Conservation (phyloP, 1,284 basidiomycete species). For the Baeospora myosura region DNA sequence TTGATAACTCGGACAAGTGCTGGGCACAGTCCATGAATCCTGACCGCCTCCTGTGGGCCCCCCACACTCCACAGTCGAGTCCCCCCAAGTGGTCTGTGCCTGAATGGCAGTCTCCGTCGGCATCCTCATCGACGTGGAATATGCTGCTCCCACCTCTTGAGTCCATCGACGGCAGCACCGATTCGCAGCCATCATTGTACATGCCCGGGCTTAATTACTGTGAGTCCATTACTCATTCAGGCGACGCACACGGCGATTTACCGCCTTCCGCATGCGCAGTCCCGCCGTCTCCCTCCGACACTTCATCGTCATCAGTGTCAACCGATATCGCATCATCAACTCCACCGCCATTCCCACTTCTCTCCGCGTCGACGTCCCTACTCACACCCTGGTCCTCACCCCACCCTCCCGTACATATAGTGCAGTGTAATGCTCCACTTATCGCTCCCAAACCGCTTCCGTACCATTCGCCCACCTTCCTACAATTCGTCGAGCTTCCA, state of each 20-base stretch:
- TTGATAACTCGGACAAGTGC: slow-evolving; percentile 1
- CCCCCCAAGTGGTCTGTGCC: slow-evolving; percentile 1
- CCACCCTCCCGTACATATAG: slow-evolving; percentile 29
- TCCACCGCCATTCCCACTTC: slow-evolving; percentile 16
- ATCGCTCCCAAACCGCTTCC: slow-evolving; percentile 60
- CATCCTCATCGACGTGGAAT: no score
- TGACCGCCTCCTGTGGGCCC: neutral
- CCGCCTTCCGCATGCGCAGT: slow-evolving; percentile 17
- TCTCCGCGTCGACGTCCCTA: slow-evolving; percentile 12
- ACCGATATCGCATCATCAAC: slow-evolving; percentile 20
- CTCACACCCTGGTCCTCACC: no score
- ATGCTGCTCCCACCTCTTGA: neutral
- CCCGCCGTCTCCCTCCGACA: slow-evolving; percentile 37
- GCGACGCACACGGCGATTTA: no score
- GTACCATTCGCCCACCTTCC: slow-evolving; percentile 60
- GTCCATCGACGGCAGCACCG: neutral
- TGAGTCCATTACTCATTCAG: neutral
- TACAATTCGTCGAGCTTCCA: slow-evolving; percentile 54
- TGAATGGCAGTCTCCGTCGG: no score
- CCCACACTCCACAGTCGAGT: neutral
- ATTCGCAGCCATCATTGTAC: neutral
- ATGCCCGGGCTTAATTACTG: neutral
- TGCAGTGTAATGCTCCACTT: slow-evolving; percentile 54
- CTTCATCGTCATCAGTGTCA: slow-evolving; percentile 21
- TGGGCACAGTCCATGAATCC: slow-evolving; percentile 4